These are phyloP conservation scores for Blastocystis sp. DNA, from an alignment of 352 stramenopile species.

Conservation along the genomic window DNA sequence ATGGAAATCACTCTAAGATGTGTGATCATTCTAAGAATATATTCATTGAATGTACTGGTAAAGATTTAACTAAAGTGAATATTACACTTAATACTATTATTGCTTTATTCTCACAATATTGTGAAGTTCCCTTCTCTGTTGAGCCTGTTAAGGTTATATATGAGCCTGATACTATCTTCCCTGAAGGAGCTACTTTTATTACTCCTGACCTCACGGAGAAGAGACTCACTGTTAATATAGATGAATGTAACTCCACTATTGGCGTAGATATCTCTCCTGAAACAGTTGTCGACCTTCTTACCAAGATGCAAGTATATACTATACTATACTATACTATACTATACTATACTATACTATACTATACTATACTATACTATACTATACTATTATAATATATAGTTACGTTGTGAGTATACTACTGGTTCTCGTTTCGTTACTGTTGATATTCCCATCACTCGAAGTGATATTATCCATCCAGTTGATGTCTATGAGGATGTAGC, in stretches of 20 bases:
- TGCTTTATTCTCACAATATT: slow-evolving; percentile 96
- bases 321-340: not conserved
- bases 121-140: slow-evolving; percentile 74
- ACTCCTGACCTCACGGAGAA: slow-evolving; percentile 75
- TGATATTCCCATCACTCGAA: slow-evolving; percentile 81
- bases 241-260: slow-evolving; percentile 56
- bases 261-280: slow-evolving; percentile 60
- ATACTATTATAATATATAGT: too few relatives aligned
- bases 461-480: slow-evolving; percentile 90
- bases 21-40: slow-evolving; percentile 86
- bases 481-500: slow-evolving; percentile 81
- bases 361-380: slow-evolving; percentile 29
- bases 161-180: slow-evolving; percentile 54
- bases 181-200: slow-evolving; percentile 46
- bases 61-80: slow-evolving; percentile 96
- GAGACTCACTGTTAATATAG: slow-evolving; percentile 48
- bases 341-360: too few relatives aligned
- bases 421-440: slow-evolving; percentile 52
- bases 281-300: slow-evolving; percentile 69
- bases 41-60: slow-evolving; percentile 98
- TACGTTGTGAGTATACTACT: slow-evolving; percentile 27
- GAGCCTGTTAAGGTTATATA: slow-evolving; percentile 88
- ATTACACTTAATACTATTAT: slow-evolving; percentile 97
- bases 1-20: slow-evolving; percentile 65
- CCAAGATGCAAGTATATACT: slow-evolving; percentile 93